Conservation (phyloP, 148 eudicot species). For the Spergularia marina region DNA sequence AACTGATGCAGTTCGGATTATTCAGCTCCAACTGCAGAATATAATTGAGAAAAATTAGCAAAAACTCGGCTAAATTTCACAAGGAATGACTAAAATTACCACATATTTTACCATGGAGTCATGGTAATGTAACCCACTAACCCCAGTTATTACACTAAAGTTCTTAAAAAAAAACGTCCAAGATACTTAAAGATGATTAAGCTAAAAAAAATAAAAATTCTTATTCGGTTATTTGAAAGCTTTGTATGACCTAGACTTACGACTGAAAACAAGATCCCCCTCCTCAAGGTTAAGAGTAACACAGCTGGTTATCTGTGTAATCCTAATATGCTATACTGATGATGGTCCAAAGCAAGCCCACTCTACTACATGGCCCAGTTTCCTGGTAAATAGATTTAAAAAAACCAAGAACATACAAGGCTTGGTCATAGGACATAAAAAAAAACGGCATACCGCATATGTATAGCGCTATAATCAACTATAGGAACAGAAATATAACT, state of each 20-base stretch:
- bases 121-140: background rate
- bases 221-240: background rate
- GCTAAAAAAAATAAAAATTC: too few species aligned
- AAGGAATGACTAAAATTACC: background rate
- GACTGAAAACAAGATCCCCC: background rate
- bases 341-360: background rate
- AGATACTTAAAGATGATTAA: background rate
- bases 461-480: background rate
- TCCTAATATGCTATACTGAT: background rate
- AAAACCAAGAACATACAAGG: background rate
- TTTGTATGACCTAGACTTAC: background rate
- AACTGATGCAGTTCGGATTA: constrained; percentile 4
- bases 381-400: background rate
- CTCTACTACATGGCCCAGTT: background rate
- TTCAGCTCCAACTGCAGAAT: constrained; percentile 19
- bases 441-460: background rate
- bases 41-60: background rate
- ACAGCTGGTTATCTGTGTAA: too few species aligned
- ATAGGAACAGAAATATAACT: background rate
- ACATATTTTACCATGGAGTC: background rate
- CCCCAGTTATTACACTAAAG: too few species aligned
- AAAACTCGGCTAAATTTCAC: background rate
- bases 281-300: background rate
- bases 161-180: background rate
- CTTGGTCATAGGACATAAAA: background rate